Evolutionary conservation across 2,329 filamentous ascomycete genomes (phyloP).

Genomic region (Colletotrichum incanum): DNA sequence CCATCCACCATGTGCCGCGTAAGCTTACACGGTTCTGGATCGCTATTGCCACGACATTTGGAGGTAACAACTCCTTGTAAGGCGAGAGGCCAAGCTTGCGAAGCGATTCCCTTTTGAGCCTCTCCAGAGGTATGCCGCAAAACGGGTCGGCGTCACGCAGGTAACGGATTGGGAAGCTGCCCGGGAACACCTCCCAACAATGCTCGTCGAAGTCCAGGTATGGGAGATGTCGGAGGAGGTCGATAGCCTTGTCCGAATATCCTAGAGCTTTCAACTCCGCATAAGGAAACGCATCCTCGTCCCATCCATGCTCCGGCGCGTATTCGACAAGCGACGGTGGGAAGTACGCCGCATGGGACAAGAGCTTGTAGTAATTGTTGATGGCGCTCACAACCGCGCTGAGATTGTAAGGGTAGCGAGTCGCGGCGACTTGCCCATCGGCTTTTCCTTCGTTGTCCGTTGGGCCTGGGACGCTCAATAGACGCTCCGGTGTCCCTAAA

Average conservation of each 20-base stretch:
- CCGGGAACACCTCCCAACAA: constrained; percentile 20
- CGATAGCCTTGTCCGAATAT: constrained; percentile 22
- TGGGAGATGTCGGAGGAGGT: constrained; percentile 25
- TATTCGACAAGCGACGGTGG: neutral
- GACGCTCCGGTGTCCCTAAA: neutral
- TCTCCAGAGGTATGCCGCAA: too few relatives aligned
- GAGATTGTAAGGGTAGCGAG: neutral
- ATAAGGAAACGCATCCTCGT: constrained; percentile 6
- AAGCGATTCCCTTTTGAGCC: too few relatives aligned
- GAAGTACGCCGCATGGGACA: constrained; percentile 12
- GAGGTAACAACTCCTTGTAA: too few relatives aligned
- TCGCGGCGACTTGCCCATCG: neutral
- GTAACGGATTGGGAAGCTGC: constrained; percentile 21
- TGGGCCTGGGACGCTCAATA: neutral
- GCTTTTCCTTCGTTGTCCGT: neutral
- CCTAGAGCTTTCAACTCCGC: constrained; percentile 3
- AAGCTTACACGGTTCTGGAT: too few relatives aligned
- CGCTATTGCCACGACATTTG: too few relatives aligned
- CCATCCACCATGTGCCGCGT: too few relatives aligned
- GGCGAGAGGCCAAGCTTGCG: too few relatives aligned
- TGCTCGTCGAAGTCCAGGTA: constrained; percentile 25
- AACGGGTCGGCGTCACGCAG: constrained; percentile 12
- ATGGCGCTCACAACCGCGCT: neutral
- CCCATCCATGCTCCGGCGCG: constrained; percentile 11
- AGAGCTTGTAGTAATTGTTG: constrained; percentile 4